Base-by-base conservation (phyloP, 192 early-diverging fungal species). In the Linnemannia elongata region DNA sequence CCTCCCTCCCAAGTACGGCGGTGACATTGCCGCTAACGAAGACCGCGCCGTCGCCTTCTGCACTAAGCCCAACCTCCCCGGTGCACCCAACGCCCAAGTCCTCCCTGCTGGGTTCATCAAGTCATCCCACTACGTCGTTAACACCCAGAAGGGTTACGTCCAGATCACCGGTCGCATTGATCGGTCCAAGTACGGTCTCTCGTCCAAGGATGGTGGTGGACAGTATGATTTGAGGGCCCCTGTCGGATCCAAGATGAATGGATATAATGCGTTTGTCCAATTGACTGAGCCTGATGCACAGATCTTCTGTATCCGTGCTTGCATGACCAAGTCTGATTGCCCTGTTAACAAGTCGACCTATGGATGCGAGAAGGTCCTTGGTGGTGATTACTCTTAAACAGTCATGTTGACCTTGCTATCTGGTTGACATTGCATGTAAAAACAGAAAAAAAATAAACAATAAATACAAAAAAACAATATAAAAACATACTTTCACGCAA, bases 121-220 rank as follows among this genome's bases (percentile, higher is more conserved):
- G 60, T 85, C 89, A 8, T 76, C 86, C 7, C 88, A 93, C 22
- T 91, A 78, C 57, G 77, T 80, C 10, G 7, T 38, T 10, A 81
- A 87, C 45, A 74, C 73, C 1, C 68, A 54, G 7, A 76, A 82
- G 20, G 66, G 20, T 0, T 93, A 90, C 27, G 90, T 93, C 15
- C 92, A 93, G 76, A 78, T 91, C 41, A 93, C 92, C 22, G 92
- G 92, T 42, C 82, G 81, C 27, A 91, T 93, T 17, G 84, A 93
- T 69, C 72, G 76, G 24, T 39, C 69, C 20, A 88, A 87, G 66
- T 90, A 83, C n/a, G 80, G 80, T 13, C 75, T 91, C 24, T 75
- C 79, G 8, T 6, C 60, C 12, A 83, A 55, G 33, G 92, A 93
- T 71, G 89, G 88, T n/a, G 92, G 92, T 36, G 92, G 92, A 75